Evolutionary conservation across 495 filamentous ascomycete species (phyloP), one percentile per base, ranked within the genome.

Genomic region (Neurospora sp.): DNA sequence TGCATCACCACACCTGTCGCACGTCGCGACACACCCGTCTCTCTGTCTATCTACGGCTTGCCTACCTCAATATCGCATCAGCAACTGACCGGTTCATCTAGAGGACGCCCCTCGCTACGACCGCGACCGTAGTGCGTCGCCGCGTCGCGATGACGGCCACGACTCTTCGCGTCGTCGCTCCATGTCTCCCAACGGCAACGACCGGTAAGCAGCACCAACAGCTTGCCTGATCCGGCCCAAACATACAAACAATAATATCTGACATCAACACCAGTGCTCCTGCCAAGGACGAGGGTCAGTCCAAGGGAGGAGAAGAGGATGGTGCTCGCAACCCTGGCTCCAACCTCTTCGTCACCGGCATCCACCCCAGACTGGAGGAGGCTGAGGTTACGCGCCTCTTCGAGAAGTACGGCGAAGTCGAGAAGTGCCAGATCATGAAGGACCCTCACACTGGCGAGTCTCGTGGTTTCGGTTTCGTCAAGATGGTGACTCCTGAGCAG

Each of bases 401-500:
- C 78, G 94, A 97, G 85, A 99, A 98, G 84, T 98, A 97, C 77
- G 96, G 96, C 77, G 93, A 95, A 81, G 96, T 99, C 41, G 95
- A 98, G 84, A 98, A 96, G 85, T 98, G 95, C 86, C 96, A 97
- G 77, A 99, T 99, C 87, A 98, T 99, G 96, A 87, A 94, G 78
- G 96, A 98, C 81, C 96, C 96, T 72, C 96, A 98, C 83, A 95
- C 92, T 77, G 95, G 97, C 85, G 96, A 98, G 84, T 97, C 94
- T 76, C 96, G 96, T 86, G 96, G 96, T 77, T 99, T 99, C 77
- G 96, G 96, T 72, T 99, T 99, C 85, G 96, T 99, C 81, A 98
- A 98, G 87, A 98, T 98, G 95, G 89, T 91, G 49, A 97, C 93
- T 74, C 87, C 91, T 39, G 95, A 98, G 74, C 91, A 95, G 81